Base-by-base conservation (phyloP, 169 alveolate genomes). In the Eimeria praecox region DNA sequence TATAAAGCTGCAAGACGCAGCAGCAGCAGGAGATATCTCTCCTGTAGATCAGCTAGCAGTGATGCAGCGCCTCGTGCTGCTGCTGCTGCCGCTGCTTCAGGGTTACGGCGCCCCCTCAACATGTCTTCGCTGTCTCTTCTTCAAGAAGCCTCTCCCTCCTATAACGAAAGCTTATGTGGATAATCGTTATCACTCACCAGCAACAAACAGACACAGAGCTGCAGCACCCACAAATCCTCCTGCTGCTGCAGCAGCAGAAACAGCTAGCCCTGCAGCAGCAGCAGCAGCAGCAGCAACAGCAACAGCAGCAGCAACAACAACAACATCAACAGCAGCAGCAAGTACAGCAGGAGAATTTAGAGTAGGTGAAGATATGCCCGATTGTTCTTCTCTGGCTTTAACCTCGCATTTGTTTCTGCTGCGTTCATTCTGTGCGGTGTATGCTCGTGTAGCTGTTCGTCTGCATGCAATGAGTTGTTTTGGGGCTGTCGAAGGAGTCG, bases 1-100 rank as follows among this genome's bases (percentile, higher is more conserved):
- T 38, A 22, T 69, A 9, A 27, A 24, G 80, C 40, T 69, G 24
- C 80, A 69, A 38, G 46, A 18, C 16, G 80, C 80, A 38, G 80
- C 80, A 69, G 80, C 80, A 69, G 80, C 80, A 38, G 80, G 80
- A 4, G 8, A 30, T n/a, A 38, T 22, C 38, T 38, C 80, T n/a
- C 80, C 42, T 22, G 40, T 27, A 22, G 80, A 30, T 16, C 80
- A 69, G 35, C 20, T 69, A 22, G 80, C 80, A 22, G 40, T 69
- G 80, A 69, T 69, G 80, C 80, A 69, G 80, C 80, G 80, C 40
- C 42, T 69, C 40, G 40, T 69, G 33, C 42, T 69, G 24, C 35
- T 69, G 80, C 80, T 69, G 80, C 80, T 69, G 80, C 80, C 80
- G 9, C 18, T 52, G 62, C 62, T 52, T 12, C 62, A 52, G 3